phyloP scores from a whole-genome alignment of 805 yeast species.

The Candida ponderosae region DNA sequence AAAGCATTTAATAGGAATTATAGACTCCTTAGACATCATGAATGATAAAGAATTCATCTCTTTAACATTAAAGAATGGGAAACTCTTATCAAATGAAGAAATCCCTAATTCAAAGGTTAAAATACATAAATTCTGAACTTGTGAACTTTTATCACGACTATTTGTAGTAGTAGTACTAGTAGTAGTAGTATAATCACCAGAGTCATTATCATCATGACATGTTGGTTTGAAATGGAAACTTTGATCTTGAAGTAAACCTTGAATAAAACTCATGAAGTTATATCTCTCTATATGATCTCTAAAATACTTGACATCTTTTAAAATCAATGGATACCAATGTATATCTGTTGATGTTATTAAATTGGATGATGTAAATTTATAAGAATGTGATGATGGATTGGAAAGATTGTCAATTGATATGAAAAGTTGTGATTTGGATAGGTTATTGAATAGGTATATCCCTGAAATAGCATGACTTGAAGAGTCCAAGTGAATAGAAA shows the following conservation, averaged over 20 bases:
- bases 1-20: slow-evolving; percentile 11
- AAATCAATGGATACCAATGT: slow-evolving; percentile 9
- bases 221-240: not conserved
- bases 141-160: not conserved
- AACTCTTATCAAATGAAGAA: not conserved
- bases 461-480: slow-evolving; percentile 15
- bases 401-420: slow-evolving; percentile 10
- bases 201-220: not conserved
- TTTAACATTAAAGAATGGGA: slow-evolving; percentile 7
- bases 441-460: slow-evolving; percentile 9
- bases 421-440: slow-evolving; percentile 8
- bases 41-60: slow-evolving; percentile 8
- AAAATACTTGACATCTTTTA: slow-evolving; percentile 3
- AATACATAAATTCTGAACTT: slow-evolving; percentile 4
- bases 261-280: too few relatives aligned
- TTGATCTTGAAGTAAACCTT: not conserved
- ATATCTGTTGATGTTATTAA: slow-evolving; percentile 10
- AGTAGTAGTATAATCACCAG: too few relatives aligned
- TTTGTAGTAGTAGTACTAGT: not conserved
- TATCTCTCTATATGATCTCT: not conserved
- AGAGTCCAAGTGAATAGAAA: slow-evolving; percentile 14
- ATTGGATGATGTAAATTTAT: slow-evolving; percentile 8
- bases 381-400: slow-evolving; percentile 7
- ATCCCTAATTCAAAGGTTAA: slow-evolving; percentile 10
- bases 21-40: slow-evolving; percentile 1